phyloP scores from a whole-genome alignment of 176 grass and related monocot genomes.

The Stipa capillata region DNA sequence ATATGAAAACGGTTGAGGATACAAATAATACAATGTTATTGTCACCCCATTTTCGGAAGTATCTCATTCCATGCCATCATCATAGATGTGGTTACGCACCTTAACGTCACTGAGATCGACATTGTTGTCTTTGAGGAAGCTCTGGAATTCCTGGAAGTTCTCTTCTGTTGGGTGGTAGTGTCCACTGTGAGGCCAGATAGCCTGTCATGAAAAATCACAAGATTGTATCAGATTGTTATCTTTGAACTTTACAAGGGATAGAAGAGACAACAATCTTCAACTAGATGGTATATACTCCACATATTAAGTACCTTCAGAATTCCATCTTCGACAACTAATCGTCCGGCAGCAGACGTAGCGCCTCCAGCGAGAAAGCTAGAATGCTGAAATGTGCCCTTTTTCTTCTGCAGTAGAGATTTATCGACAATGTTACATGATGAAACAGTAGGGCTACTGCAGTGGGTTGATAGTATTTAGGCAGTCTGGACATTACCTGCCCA shows the following conservation, averaged over 20 bases:
- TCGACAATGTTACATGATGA: not conserved
- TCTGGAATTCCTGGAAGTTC: constrained; percentile 91
- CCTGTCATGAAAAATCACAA: constrained; percentile 31
- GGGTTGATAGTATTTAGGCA: not conserved
- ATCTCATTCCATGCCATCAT: not conserved
- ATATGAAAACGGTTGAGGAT: not conserved
- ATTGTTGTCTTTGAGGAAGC: constrained; percentile 66
- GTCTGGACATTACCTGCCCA: constrained; percentile 58
- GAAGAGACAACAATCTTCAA: no score
- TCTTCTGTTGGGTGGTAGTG: constrained; percentile 87
- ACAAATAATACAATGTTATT: not conserved
- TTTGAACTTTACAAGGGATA: not conserved
- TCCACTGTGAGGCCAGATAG: constrained; percentile 91
- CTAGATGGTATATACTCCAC: not conserved
- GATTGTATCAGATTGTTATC: not conserved
- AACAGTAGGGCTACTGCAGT: not conserved
- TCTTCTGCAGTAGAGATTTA: constrained; percentile 63
- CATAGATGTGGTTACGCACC: constrained; percentile 23
- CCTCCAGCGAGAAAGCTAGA: constrained; percentile 95
- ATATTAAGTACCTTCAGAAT: constrained; percentile 52
- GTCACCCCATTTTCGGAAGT: not conserved
- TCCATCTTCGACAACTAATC: constrained; percentile 76
- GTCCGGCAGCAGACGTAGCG: constrained; percentile 80
- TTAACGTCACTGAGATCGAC: constrained; percentile 86
- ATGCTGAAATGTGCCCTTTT: constrained; percentile 93